Evolutionary conservation across 495 filamentous ascomycete genomes (phyloP).

Genomic region (Cladorrhinum samala): DNA sequence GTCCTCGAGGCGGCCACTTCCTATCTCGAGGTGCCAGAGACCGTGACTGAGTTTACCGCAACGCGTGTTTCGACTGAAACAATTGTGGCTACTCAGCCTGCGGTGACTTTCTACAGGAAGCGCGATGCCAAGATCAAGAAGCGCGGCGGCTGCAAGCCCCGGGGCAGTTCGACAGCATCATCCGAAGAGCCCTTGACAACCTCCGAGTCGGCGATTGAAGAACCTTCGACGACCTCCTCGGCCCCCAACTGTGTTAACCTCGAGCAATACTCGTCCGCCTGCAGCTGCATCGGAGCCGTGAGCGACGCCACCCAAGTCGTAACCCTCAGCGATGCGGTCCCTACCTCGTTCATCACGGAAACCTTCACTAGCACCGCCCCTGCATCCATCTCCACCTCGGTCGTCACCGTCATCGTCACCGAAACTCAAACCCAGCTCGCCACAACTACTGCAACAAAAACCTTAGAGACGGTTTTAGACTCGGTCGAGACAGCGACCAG

Average conservation of each 20-base stretch:
- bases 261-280: slow-evolving; percentile 1
- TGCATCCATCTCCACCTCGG: neutral
- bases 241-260: neutral
- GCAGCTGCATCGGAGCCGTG: neutral
- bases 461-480: neutral
- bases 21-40: neutral
- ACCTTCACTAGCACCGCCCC: neutral
- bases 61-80: neutral
- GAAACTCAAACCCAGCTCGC: neutral
- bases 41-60: neutral
- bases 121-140: neutral
- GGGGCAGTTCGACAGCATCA: neutral
- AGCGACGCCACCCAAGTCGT: neutral
- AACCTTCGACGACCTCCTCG: neutral
- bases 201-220: neutral
- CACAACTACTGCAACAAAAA: neutral
- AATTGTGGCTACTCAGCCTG: neutral
- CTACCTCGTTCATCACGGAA: neutral
- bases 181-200: neutral
- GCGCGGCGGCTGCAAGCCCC: neutral
- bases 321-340: neutral
- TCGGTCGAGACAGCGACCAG: neutral
- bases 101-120: neutral
- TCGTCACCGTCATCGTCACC: neutral
- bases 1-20: neutral